Conservation (phyloP, 164 flowering plant species). For the grape (Vitis vinifera) region DNA sequence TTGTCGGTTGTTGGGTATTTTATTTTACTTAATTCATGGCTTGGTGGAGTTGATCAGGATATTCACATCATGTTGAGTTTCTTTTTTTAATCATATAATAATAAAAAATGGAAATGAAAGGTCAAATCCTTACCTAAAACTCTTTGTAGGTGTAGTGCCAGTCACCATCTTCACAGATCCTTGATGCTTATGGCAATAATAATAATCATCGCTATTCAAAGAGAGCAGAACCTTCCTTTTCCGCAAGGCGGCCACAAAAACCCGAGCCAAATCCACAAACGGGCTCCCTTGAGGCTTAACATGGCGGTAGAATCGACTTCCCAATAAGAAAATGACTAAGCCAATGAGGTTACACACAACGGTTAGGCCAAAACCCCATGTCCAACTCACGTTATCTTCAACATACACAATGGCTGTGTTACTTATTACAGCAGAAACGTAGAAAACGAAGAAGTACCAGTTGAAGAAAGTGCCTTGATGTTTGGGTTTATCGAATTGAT, state of each 20-base stretch:
- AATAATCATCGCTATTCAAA: slow-evolving; percentile 25
- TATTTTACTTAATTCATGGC: no score
- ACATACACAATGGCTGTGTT: slow-evolving; percentile 36
- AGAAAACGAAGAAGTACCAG: slow-evolving; percentile 40
- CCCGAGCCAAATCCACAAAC: slow-evolving; percentile 33
- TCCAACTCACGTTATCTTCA: slow-evolving; percentile 47
- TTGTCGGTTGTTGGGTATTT: no score
- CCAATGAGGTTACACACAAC: slow-evolving; percentile 28
- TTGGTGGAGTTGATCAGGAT: background rate
- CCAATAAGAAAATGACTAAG: slow-evolving; percentile 28
- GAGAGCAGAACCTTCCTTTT: slow-evolving; percentile 28
- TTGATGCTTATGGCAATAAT: slow-evolving; percentile 4
- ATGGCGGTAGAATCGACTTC: slow-evolving; percentile 30
- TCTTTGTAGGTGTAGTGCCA: slow-evolving; percentile 16
- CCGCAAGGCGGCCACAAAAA: slow-evolving; percentile 33
- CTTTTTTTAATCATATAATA: no score
- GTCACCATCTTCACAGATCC: background rate
- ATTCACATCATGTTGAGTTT: no score
- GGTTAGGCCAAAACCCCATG: slow-evolving; percentile 34
- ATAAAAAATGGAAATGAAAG: no score
- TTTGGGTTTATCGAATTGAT: slow-evolving; percentile 36
- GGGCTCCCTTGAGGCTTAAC: slow-evolving; percentile 47
- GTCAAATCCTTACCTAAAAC: slow-evolving; percentile 31
- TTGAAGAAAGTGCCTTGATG: slow-evolving; percentile 39
- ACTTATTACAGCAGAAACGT: slow-evolving; percentile 22